Base-by-base conservation (phyloP, 2,329 filamentous ascomycete species). In the Chlorencoelia australis region DNA sequence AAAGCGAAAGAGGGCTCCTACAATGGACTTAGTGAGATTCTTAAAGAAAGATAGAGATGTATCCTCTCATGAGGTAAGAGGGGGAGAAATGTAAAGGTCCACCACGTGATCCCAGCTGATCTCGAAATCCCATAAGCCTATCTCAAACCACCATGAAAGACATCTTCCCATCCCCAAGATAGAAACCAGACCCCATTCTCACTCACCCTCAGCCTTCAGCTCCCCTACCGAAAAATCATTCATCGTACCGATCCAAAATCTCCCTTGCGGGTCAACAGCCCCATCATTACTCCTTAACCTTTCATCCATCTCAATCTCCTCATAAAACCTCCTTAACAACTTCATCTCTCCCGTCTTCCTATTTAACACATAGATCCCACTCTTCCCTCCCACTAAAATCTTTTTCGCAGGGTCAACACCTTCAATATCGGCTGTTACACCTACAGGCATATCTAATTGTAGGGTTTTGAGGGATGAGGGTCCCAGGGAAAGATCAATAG, bases 181-280 rank as follows among this genome's bases (percentile, higher is more conserved):
- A n/a, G n/a, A n/a, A n/a, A n/a, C n/a, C 2, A 24, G 15, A 24
- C n/a, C 10, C 4, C 25, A 28, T 35, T 22, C 15, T 26, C 11
- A 51, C 50, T 14, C 37, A 58, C 58, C 58, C 49, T 60, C 58
- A 45, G 52, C 41, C 37, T 59, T 48, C 24, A 51, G 53, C 31
- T 50, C 44, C 26, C 56, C 56, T 35, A 57, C 51, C 44, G 53
- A 53, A 37, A 84, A 80, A 53, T 94, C 85, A 44, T 85, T 91
- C 83, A 94, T 94, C 44, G 74, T 74, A 6, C 86, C 85, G 5
- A 87, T 68, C 82, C 85, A 94, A 62, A 89, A 91, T 21, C 85
- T 68, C 20, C 88, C 87, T 44, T 78, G 70, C 17, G 76, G 78
- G 54, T 94, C 87, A 34, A 84, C 76, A 4, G 77, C 81, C 30